Conservation (phyloP, 768 basidiomycete species). For the Mycena crocata region DNA sequence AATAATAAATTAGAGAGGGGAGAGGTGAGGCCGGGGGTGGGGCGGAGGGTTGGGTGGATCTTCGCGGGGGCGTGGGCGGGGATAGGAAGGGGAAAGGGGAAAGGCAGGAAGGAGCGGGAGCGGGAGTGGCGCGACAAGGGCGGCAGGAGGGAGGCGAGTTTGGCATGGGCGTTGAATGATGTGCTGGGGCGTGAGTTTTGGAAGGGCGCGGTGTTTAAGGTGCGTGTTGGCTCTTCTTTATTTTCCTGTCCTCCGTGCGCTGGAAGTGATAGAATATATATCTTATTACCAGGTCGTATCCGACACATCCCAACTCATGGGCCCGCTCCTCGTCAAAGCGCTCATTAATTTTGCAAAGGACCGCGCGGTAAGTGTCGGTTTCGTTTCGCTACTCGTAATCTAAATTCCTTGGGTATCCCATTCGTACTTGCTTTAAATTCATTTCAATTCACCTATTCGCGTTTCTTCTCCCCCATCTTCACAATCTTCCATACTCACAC, state of each 20-base stretch:
- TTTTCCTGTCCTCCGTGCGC: background rate
- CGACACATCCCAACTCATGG: slow-evolving; percentile 72
- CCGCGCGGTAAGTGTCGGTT: too few species aligned
- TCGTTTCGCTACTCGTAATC: too few species aligned
- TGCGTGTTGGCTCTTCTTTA: slow-evolving; percentile 20
- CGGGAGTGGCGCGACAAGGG: slow-evolving; percentile 56
- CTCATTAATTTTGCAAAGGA: slow-evolving; percentile 72
- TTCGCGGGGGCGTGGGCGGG: slow-evolving; percentile 41
- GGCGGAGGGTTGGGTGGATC: slow-evolving; percentile 55
- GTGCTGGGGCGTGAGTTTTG: slow-evolving; percentile 70
- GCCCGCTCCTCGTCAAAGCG: slow-evolving; percentile 69
- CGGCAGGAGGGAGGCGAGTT: slow-evolving; percentile 60
- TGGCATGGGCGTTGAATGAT: slow-evolving; percentile 72
- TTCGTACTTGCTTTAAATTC: too few species aligned
- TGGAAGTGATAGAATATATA: background rate
- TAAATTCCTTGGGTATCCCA: too few species aligned
- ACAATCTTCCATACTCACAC: too few species aligned
- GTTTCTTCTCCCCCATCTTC: too few species aligned
- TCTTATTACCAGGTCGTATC: slow-evolving; percentile 58
- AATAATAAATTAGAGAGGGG: slow-evolving; percentile 56
- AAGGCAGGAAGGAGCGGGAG: too few species aligned
- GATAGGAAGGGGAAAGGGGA: too few species aligned
- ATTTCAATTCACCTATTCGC: too few species aligned
- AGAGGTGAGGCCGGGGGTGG: slow-evolving; percentile 53
- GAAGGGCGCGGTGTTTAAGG: slow-evolving; percentile 72